phyloP scores from a whole-genome alignment of 148 eudicot species.

The Camellia lanceoleosa region DNA sequence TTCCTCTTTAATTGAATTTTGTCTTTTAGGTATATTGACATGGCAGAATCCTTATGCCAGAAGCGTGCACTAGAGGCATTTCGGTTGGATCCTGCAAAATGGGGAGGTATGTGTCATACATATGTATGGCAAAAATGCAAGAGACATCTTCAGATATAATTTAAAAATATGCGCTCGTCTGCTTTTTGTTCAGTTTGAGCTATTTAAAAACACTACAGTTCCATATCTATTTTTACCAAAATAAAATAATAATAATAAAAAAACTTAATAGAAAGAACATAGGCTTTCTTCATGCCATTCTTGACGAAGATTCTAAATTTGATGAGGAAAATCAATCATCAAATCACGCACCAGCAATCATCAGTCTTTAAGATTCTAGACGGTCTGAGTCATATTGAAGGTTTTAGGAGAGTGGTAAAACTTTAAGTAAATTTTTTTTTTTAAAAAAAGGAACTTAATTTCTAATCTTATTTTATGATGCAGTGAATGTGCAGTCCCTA shows the following conservation, averaged over 20 bases:
- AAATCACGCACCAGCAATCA: not conserved
- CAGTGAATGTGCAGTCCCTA: slow-evolving; percentile 97
- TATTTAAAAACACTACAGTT: not conserved
- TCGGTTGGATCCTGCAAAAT: slow-evolving; percentile 95
- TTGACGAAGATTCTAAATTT: not conserved
- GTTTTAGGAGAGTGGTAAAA: not conserved
- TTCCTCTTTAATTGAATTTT: not conserved
- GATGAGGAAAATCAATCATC: not conserved
- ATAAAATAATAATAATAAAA: not conserved
- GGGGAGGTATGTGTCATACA: slow-evolving; percentile 70
- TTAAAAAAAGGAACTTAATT: not conserved
- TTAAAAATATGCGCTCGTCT: not conserved
- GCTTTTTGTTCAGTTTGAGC: not conserved
- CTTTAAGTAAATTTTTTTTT: not conserved
- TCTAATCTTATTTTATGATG: slow-evolving; percentile 18
- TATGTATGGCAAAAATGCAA: not conserved
- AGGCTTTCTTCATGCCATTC: not conserved
- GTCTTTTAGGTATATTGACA: slow-evolving; percentile 72
- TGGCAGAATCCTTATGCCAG: slow-evolving; percentile 96
- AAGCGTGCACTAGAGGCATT: slow-evolving; percentile 98
- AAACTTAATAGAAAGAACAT: no score
- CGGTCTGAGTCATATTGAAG: not conserved
- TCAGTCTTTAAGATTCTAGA: not conserved
- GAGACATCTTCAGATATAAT: not conserved
- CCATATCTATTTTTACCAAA: not conserved